phyloP scores from a whole-genome alignment of 805 yeast species.

The Saturnispora gosingensis region DNA sequence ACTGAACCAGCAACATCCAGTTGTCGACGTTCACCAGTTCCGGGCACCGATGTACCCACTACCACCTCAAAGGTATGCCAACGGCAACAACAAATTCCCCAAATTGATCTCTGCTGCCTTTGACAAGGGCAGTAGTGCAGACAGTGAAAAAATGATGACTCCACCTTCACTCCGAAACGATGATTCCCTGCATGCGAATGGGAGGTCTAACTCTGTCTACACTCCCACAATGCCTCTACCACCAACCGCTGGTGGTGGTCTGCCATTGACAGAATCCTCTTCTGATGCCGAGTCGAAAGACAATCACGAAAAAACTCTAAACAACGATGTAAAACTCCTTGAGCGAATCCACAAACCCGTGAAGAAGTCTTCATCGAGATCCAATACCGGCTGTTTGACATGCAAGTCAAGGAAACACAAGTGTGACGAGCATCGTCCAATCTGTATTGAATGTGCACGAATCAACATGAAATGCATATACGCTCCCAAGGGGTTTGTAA shows the following conservation, averaged over 20 bases:
- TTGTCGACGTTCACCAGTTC: neutral
- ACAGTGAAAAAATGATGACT: neutral
- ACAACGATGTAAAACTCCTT: conserved; percentile 3
- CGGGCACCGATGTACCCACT: neutral
- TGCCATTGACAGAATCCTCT: neutral
- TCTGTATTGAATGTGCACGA: conserved; percentile 27
- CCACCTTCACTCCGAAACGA: neutral
- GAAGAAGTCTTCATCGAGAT: conserved; percentile 29
- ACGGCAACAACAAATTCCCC: neutral
- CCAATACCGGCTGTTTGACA: conserved; percentile 40
- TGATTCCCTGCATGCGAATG: neutral
- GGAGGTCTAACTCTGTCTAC: neutral
- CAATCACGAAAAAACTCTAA: neutral
- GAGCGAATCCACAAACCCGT: conserved; percentile 13
- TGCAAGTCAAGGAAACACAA: conserved; percentile 45
- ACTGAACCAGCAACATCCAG: neutral
- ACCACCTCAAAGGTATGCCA: neutral
- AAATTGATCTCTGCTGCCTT: neutral
- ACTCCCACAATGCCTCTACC: neutral
- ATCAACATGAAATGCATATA: conserved; percentile 8
- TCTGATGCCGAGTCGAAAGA: neutral
- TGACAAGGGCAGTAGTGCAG: neutral
- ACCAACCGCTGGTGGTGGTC: neutral
- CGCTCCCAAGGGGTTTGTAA: conserved; percentile 5
- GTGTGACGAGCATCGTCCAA: conserved; percentile 47